Evolutionary conservation across 805 yeast species (phyloP), one percentile per base, ranked within the genome.

Genomic region (Kodamaea leandrae): DNA sequence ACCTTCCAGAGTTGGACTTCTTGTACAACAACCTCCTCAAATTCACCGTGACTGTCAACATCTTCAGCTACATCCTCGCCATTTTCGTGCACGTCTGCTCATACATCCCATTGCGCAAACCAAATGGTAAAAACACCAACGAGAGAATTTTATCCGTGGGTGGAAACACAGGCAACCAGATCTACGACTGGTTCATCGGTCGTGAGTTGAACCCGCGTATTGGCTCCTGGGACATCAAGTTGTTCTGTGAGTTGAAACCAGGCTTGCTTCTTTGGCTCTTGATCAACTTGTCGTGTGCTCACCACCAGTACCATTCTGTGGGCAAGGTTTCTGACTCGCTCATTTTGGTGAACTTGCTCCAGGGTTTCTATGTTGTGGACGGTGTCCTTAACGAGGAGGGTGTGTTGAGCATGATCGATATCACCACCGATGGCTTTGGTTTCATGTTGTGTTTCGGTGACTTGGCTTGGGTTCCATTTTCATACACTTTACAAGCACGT

Each of bases 151-250:
- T 93, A 39, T 90, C 97, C 0, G 61, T 76, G 28, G 93, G 93
- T 33, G 99, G 99, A 2, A 91, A 91, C 64, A 73, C 95, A 0
- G 86, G 87, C 0, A 80, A 77, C 49, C 50, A 63, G 0, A 51
- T 91, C 7, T 91, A 86, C 58, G 96, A 93, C 57, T 90, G 96
- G 97, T 93, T 89, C 57, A 89, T 93, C 58, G 99, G 99, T 21
- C 80, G 99, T 45, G 98, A 91, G 64, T 71, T 93, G 56, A 93
- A 93, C 60, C 99, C 98, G 19, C 74, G 98, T 52, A 68, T 86
- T 44, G 93, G 95, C 1, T 55, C 75, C 0, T 79, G 90, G 73
- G 99, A 93, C 59, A 80, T 93, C 61, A 93, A 93, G 65, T 63
- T 89, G 51, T 93, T 86, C 55, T 86, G 96, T 62, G 99, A 93